phyloP scores from a whole-genome alignment of 345 rosid genomes.

The Carallia pectinifolia region DNA sequence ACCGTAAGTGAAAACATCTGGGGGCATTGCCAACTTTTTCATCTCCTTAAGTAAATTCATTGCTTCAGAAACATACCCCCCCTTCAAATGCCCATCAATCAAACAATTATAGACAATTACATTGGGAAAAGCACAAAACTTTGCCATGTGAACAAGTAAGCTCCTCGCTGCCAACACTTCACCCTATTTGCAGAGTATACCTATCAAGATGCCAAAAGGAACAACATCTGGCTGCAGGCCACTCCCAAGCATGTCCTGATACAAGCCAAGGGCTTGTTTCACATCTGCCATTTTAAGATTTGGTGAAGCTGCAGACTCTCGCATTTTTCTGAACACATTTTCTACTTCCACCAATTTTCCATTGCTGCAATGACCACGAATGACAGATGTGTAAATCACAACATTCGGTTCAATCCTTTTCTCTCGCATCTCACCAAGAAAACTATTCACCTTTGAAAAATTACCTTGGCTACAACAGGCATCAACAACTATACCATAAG shows the following conservation, averaged over 20 bases:
- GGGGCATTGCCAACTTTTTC: slow-evolving; percentile 41
- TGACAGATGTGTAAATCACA: slow-evolving; percentile 46
- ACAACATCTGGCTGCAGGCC: slow-evolving; percentile 53
- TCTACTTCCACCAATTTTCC: slow-evolving; percentile 46
- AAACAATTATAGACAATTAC: slow-evolving; percentile 52
- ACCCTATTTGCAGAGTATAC: slow-evolving; percentile 56
- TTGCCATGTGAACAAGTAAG: slow-evolving; percentile 49
- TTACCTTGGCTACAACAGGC: slow-evolving; percentile 54
- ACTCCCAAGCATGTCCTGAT: slow-evolving; percentile 36
- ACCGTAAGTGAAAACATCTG: slow-evolving; percentile 60
- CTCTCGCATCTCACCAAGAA: slow-evolving; percentile 46
- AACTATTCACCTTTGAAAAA: slow-evolving; percentile 34
- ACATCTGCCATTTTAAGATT: slow-evolving; percentile 44
- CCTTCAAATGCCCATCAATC: slow-evolving; percentile 51
- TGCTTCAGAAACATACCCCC: slow-evolving; percentile 44
- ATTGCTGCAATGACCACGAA: slow-evolving; percentile 48
- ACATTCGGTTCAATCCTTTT: slow-evolving; percentile 51
- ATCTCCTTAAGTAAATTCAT: slow-evolving; percentile 43
- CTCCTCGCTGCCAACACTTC: slow-evolving; percentile 44
- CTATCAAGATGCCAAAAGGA: slow-evolving; percentile 48
- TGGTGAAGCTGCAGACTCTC: slow-evolving; percentile 38
- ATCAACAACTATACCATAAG: slow-evolving; percentile 55
- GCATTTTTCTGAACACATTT: slow-evolving; percentile 42
- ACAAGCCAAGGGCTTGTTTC: slow-evolving; percentile 42
- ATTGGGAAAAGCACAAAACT: slow-evolving; percentile 59